Evolutionary conservation across 495 filamentous ascomycete genomes (phyloP).

Genomic region (Neurospora sp.): DNA sequence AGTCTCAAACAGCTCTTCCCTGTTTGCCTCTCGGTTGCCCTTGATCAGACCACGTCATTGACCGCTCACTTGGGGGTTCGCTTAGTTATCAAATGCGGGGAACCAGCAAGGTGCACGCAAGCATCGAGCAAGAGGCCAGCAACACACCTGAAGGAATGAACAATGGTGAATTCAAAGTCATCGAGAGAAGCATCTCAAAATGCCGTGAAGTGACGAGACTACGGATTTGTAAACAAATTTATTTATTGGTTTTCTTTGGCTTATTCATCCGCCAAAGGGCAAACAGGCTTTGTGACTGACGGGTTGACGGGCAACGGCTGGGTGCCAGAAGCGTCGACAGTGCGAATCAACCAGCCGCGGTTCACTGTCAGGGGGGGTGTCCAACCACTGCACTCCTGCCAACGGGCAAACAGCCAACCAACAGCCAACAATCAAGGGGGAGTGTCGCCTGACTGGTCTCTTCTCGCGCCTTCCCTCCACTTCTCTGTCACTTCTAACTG

Average conservation of each 20-base stretch:
- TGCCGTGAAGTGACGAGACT: background rate
- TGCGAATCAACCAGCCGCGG: background rate
- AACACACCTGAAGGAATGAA: background rate
- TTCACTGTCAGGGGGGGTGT: background rate
- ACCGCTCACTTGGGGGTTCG: background rate
- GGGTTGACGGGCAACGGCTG: background rate
- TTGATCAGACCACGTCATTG: background rate
- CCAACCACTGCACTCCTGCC: background rate
- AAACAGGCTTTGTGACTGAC: background rate
- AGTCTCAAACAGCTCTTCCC: background rate
- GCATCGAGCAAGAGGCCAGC: background rate
- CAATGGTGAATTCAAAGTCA: background rate
- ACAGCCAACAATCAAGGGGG: background rate
- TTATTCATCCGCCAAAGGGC: background rate
- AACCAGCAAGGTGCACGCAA: background rate
- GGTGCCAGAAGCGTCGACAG: background rate
- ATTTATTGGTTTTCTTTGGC: background rate
- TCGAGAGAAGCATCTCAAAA: background rate
- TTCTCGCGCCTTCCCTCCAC: slow-evolving; percentile 22
- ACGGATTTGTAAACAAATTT: background rate
- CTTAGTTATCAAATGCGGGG: background rate
- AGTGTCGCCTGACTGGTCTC: slow-evolving; percentile 10
- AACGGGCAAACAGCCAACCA: background rate
- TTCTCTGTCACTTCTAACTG: slow-evolving; percentile 17
- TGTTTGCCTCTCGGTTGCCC: background rate